These are phyloP conservation scores for Prunus kanzakura DNA, from an alignment of 306 rosid genomes.

Conservation along the genomic window DNA sequence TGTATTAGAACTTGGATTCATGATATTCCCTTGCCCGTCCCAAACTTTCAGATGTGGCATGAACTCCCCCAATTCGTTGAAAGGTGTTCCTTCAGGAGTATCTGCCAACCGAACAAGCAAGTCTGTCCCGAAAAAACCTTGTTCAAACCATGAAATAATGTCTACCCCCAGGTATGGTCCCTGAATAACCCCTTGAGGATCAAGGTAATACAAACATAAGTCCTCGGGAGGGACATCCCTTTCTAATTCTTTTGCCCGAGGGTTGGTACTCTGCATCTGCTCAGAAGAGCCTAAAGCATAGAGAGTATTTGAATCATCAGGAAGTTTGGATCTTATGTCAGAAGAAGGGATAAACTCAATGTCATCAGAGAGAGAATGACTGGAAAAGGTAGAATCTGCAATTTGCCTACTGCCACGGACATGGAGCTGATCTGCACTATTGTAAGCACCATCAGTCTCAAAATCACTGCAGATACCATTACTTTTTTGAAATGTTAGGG, in stretches of 20 bases:
- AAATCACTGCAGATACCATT: slow-evolving; percentile 18
- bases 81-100: slow-evolving; percentile 45
- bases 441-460: slow-evolving; percentile 28
- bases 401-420: slow-evolving; percentile 16
- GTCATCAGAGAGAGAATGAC: slow-evolving; percentile 17
- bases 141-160: slow-evolving; percentile 60
- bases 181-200: slow-evolving; percentile 59
- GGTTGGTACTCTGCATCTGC: slow-evolving; percentile 25
- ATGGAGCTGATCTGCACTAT: slow-evolving; percentile 23
- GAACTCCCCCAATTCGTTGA: slow-evolving; percentile 46
- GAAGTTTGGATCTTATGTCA: slow-evolving; percentile 32
- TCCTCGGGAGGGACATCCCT: slow-evolving; percentile 32
- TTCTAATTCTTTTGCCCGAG: slow-evolving; percentile 22
- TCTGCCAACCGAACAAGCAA: slow-evolving; percentile 53
- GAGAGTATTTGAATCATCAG: slow-evolving; percentile 30
- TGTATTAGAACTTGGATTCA: slow-evolving; percentile 23
- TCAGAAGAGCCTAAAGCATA: slow-evolving; percentile 25
- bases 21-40: slow-evolving; percentile 21
- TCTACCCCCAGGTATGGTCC: slow-evolving; percentile 59
- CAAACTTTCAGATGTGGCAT: slow-evolving; percentile 47
- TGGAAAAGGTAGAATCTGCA: slow-evolving; percentile 20
- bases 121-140: slow-evolving; percentile 59
- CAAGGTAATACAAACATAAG: slow-evolving; percentile 50
- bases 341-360: slow-evolving; percentile 23
- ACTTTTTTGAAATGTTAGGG: slow-evolving; percentile 21